Conservation (phyloP, 139 green algal genomes). For the Asterochloris erici region DNA sequence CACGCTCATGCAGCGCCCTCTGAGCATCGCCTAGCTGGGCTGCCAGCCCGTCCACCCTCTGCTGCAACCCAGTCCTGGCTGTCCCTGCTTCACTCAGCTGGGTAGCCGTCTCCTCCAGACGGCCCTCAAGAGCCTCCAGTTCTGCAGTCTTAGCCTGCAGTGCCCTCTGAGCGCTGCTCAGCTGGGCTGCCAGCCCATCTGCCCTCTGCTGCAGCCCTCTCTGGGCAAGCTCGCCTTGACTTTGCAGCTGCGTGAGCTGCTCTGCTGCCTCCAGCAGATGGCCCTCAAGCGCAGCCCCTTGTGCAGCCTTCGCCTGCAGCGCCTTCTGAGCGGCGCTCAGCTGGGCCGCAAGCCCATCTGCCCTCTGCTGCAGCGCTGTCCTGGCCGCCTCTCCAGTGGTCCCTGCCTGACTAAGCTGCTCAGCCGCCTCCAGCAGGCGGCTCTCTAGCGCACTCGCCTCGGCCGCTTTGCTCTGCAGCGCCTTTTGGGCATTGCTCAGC, state of each 20-base stretch:
- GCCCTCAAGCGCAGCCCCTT: too few species aligned
- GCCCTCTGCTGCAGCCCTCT: background rate
- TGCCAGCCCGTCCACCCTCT: constrained; percentile 5
- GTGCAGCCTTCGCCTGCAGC: background rate
- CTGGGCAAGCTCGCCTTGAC: too few species aligned
- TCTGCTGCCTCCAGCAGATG: constrained; percentile 4
- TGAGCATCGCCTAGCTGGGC: background rate
- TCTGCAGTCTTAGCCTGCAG: background rate
- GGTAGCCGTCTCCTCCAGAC: background rate
- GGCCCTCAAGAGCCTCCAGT: background rate
- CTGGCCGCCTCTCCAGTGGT: too few species aligned
- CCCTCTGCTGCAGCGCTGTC: background rate
- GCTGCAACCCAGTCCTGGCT: background rate
- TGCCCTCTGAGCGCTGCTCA: background rate
- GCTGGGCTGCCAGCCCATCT: too few species aligned
- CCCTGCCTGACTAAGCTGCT: too few species aligned
- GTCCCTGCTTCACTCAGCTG: background rate
- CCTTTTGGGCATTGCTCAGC: too few species aligned
- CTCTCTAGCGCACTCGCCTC: too few species aligned
- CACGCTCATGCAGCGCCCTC: constrained; percentile 6
- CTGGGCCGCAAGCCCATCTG: background rate
- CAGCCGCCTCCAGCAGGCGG: too few species aligned
- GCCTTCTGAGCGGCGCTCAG: constrained; percentile 8
- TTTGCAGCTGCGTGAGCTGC: background rate
- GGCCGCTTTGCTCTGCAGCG: too few species aligned